These are phyloP conservation scores for Beauveria scarabaeidicola DNA, from an alignment of 2,329 filamentous ascomycete genomes.

Conservation along the genomic window DNA sequence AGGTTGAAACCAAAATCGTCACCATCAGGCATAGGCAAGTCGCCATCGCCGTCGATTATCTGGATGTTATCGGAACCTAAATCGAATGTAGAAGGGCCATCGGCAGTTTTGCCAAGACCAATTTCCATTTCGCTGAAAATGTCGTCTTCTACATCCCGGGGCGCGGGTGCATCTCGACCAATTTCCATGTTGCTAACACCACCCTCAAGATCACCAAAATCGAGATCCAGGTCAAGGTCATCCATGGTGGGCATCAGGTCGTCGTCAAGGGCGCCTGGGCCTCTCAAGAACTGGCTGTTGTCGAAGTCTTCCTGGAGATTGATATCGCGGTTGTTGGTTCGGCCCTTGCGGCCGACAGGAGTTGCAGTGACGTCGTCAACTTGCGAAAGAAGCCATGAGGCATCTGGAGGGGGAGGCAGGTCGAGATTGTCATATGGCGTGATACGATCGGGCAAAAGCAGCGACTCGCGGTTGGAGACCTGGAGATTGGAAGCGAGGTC, in stretches of 20 bases:
- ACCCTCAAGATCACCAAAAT: constrained; percentile 62
- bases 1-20: constrained; percentile 55
- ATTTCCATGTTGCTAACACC: constrained; percentile 64
- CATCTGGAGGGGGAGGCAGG: constrained; percentile 76
- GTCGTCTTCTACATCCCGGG: constrained; percentile 60
- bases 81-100: constrained; percentile 46
- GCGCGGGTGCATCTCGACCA: constrained; percentile 73
- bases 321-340: constrained; percentile 54
- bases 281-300: constrained; percentile 74
- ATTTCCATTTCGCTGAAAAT: constrained; percentile 58
- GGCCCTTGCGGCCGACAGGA: constrained; percentile 47
- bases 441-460: constrained; percentile 85
- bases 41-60: constrained; percentile 56
- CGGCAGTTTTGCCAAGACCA: constrained; percentile 47
- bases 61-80: constrained; percentile 46
- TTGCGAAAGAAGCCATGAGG: constrained; percentile 72
- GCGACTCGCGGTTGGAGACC: constrained; percentile 72
- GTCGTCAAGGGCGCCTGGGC: constrained; percentile 50
- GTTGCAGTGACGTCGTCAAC: constrained; percentile 52
- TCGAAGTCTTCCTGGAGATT: constrained; percentile 61
- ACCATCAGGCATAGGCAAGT: constrained; percentile 50
- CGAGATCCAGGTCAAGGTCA: constrained; percentile 64
- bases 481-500: constrained; percentile 81
- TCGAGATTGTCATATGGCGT: constrained; percentile 80
- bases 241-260: constrained; percentile 49